Base-by-base conservation (phyloP, 2,329 filamentous ascomycete species). In the Phoma sp. region DNA sequence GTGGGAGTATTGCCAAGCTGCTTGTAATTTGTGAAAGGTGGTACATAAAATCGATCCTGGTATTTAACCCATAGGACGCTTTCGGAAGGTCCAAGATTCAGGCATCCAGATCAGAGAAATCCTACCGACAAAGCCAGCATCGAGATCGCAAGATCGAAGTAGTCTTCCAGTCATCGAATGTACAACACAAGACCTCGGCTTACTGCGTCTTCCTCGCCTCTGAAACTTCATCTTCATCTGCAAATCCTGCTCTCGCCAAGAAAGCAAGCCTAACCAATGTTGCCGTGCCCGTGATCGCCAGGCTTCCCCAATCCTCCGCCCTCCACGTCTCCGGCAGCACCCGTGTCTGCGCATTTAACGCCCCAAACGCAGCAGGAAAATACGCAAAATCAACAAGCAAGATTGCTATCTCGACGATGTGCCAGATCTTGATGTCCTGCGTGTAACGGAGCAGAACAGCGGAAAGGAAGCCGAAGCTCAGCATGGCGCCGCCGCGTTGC, bases 281-380 rank as follows among this genome's bases (percentile, higher is more conserved):
- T 55, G 55, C 72, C 55, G 47, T 53, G 17, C 21, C 68, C 49
- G 36, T 75, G 59, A 55, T 64, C 41, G 24, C 52, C 65, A 77
- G 13, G 73, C 77, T 60, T 62, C 74, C 57, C 75, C 63, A 66
- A 54, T 67, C 65, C 59, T 68, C 60, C 33, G 40, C 55, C 46
- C 61, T 63, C 62, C 66, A 70, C 7, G 50, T 58, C 25, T 43
- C 41, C 1, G 55, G 48, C 36, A 40, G 43, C 25, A 64, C 43
- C 43, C 66, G 45, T 9, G 41, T 55, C 56, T 64, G 68, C 10
- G n/a, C 56, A 19, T 22, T 54, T 51, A 61, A 38, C 22, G 51
- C 65, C 21, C 49, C 57, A 46, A 54, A 64, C 3, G 49, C 63
- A 13, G 57, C 59, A 48, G 58, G 63, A 27, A 67, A 63, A 22